Conservation (phyloP, 108 stramenopile genomes). For the Halocafeteria seosinensis region DNA sequence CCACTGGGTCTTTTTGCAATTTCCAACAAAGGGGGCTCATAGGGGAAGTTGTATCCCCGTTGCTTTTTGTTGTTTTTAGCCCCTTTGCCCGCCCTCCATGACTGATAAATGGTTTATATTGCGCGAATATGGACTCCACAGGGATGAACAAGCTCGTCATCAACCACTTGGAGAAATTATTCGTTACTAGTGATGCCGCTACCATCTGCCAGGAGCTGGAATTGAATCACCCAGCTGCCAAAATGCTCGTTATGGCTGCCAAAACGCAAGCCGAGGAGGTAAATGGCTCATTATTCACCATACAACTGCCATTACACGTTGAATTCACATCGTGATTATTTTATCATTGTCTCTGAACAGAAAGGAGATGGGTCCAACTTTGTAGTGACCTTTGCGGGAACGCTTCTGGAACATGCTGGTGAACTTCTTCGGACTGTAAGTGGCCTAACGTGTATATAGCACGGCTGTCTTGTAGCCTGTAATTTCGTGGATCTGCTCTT, state of each 20-base stretch:
- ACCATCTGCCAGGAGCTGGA: slow-evolving; percentile 83
- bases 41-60: too few relatives aligned
- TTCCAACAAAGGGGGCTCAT: too few relatives aligned
- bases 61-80: too few relatives aligned
- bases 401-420: slow-evolving; percentile 60
- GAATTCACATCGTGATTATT: background rate
- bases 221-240: slow-evolving; percentile 93
- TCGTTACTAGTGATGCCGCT: slow-evolving; percentile 86
- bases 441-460: background rate
- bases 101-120: too few relatives aligned
- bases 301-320: background rate
- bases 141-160: slow-evolving; percentile 45
- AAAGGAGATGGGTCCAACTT: slow-evolving; percentile 81
- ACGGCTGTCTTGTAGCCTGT: background rate
- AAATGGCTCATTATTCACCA: too few relatives aligned
- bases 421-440: slow-evolving; percentile 60
- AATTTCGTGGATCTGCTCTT: background rate
- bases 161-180: slow-evolving; percentile 92
- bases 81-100: too few relatives aligned
- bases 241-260: slow-evolving; percentile 70
- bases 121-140: too few relatives aligned
- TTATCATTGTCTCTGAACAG: too few relatives aligned
- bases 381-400: slow-evolving; percentile 73
- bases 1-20: too few relatives aligned
- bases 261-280: slow-evolving; percentile 71